These are phyloP conservation scores for Microbotryum silenes-acaulis DNA, from an alignment of 1,284 basidiomycete genomes.

Conservation along the genomic window DNA sequence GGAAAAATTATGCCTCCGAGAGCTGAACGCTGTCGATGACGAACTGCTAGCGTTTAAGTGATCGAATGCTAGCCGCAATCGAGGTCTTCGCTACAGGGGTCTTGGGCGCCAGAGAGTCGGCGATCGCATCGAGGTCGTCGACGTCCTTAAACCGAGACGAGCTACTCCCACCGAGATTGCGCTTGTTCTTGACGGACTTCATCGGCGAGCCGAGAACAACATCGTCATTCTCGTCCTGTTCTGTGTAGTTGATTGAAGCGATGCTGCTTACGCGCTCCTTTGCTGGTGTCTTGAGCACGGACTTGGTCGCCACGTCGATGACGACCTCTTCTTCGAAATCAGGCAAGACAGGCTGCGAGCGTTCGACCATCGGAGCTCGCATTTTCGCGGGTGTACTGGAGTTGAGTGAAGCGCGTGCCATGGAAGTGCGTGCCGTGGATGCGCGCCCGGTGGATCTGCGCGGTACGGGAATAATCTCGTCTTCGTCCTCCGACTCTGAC, in stretches of 20 bases:
- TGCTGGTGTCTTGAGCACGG: constrained; percentile 8
- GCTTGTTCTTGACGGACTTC: not conserved
- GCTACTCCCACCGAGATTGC: constrained; percentile 9
- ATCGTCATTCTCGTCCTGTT: constrained; percentile 18
- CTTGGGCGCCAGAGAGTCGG: constrained; percentile 2
- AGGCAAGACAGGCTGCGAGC: not conserved
- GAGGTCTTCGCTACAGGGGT: too few relatives aligned
- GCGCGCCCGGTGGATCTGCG: not conserved
- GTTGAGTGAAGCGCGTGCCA: not conserved
- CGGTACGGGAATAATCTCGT: not conserved
- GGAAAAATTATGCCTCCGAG: too few relatives aligned
- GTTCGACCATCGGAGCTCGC: not conserved
- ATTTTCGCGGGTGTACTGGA: not conserved
- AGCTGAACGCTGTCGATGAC: too few relatives aligned
- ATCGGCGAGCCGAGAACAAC: constrained; percentile 4
- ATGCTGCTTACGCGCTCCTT: too few relatives aligned
- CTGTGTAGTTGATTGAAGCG: constrained; percentile 1
- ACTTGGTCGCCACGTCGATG: constrained; percentile 7
- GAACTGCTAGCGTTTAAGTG: too few relatives aligned
- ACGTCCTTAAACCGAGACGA: constrained; percentile 12
- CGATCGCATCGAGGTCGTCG: constrained; percentile 17
- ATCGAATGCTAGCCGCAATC: too few relatives aligned
- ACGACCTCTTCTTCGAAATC: not conserved
- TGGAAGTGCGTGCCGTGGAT: not conserved
- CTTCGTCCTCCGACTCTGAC: constrained; percentile 2